Base-by-base conservation (phyloP, 78 protist genomes). In the Guillardia theta region DNA sequence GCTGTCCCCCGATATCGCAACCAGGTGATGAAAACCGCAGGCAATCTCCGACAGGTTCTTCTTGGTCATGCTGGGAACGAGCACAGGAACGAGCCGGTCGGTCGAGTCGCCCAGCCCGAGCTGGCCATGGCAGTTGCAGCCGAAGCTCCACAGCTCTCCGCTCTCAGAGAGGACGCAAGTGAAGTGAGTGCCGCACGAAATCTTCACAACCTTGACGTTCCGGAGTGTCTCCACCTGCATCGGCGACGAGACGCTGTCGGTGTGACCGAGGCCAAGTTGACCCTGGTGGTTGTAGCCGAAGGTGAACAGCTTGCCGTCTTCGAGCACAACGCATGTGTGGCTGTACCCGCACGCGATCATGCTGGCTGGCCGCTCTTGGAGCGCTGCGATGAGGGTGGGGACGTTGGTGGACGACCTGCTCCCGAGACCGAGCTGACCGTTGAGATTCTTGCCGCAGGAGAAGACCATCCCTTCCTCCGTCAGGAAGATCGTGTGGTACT, bases 211-310 rank as follows among this genome's bases (percentile, higher is more conserved):
- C 70, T 58, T 58, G 70, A 27, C 39, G 39, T 58, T 30, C 70
- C 21, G 39, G 39, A 58, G 70, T 30, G 39, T 30, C 70, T 58
- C 70, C 70, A 58, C 70, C 70, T 27, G 70, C 70, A 27, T 58
- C 70, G 70, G 70, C 70, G 27, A 24, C 70, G 27, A 24, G 39
- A 58, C 70, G 6, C 27, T 58, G 39, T 58, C 70, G 4, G 27
- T 30, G 70, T 58, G 21, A 24, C 70, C 70, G 70, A 27, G 70
- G 39, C 70, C 70, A 6, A 58, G 70, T 30, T 58, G 70, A 24
- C 70, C 70, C 70, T 76, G 87, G 87, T 76, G 9, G 43, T 76
- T 76, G 87, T 76, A 22, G 41, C 87, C 87, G 47, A n/a, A 76
- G 41, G 47, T 22, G 47, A 18, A 76, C 39, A 76, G 48, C 87